Conservation (phyloP, 768 basidiomycete genomes). For the Lentinula raphanica region DNA sequence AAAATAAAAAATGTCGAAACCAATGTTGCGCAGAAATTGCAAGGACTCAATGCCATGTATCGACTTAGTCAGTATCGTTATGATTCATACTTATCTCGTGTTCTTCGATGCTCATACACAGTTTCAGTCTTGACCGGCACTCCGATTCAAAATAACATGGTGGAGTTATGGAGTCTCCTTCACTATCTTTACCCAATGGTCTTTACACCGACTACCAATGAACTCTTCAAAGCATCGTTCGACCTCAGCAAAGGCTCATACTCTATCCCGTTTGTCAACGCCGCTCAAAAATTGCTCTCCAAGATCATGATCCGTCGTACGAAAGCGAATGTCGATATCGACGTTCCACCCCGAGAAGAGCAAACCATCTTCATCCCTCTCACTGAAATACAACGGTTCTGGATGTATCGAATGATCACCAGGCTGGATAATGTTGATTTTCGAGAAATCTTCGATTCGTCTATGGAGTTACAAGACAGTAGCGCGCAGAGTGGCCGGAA, state of each 20-base stretch:
- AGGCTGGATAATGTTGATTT: constrained; percentile 46
- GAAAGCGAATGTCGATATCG: constrained; percentile 39
- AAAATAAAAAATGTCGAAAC: constrained; percentile 67
- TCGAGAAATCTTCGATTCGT: constrained; percentile 38
- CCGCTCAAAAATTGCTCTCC: constrained; percentile 43
- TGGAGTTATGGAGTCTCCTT: constrained; percentile 52
- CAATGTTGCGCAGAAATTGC: constrained; percentile 45
- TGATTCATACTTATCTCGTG: neutral
- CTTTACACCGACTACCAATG: constrained; percentile 44
- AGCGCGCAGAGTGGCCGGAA: constrained; percentile 30
- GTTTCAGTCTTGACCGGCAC: constrained; percentile 65
- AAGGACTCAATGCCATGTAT: constrained; percentile 51
- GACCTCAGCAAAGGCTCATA: constrained; percentile 50
- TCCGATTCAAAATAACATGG: constrained; percentile 63
- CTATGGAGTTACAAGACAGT: constrained; percentile 18
- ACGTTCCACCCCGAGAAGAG: constrained; percentile 55
- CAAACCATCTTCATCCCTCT: constrained; percentile 52
- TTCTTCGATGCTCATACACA: neutral
- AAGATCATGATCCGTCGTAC: constrained; percentile 58
- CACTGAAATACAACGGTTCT: constrained; percentile 57
- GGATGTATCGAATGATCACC: constrained; percentile 53
- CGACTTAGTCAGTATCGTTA: constrained; percentile 56
- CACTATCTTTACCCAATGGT: constrained; percentile 52
- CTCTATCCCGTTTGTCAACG: constrained; percentile 40
- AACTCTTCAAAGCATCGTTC: constrained; percentile 47